Evolutionary conservation across 2,329 filamentous ascomycete genomes (phyloP), one percentile per base, ranked within the genome.

Genomic region (Pestalotiopsis sp.): DNA sequence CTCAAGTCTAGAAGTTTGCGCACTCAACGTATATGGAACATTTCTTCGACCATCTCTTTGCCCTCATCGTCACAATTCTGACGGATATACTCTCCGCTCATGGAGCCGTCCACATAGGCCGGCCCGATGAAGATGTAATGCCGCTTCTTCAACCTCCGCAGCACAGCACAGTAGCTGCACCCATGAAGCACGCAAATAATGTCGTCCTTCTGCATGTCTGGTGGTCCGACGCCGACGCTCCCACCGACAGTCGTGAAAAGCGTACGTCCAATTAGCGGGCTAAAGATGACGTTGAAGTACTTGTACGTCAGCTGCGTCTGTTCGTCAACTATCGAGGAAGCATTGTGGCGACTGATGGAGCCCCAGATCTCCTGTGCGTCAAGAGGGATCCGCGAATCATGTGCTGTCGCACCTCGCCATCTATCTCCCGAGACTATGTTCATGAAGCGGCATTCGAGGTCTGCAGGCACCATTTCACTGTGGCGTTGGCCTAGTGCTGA

Each of bases 161-260:
- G 23, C 13, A 64, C 61, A 52, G n/a, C 61, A n/a, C 61, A 64
- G 20, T 64, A 64, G 20, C 61, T 64, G 38, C 61, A 64, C 1
- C 61, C 61, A 27, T 64, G 36, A 7, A 64, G 61, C n/a, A 64
- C 36, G 20, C 61, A 64, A n/a, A 64, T 27, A 20, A 64, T 64
- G 23, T 64, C 61, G 14, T 49, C 61, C 20, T 64, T 49, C 9
- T 52, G n/a, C 61, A 64, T 64, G 17, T 64, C 39, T 25, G 61
- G 61, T 17, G 61, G 61, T 25, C 61, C 61, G 25, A 64, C 39
- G 23, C 61, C 61, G 7, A 64, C 20, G 12, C n/a, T 64, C 2
- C 61, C 61, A 14, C 61, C 61, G 3, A 38, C 38, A 4, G 61
- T 64, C 4, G n/a, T 31, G 20, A 64, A 64, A 41, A 64, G 38